Base-by-base conservation (phyloP, 2,329 filamentous ascomycete genomes). In the Laburnicola sp. region DNA sequence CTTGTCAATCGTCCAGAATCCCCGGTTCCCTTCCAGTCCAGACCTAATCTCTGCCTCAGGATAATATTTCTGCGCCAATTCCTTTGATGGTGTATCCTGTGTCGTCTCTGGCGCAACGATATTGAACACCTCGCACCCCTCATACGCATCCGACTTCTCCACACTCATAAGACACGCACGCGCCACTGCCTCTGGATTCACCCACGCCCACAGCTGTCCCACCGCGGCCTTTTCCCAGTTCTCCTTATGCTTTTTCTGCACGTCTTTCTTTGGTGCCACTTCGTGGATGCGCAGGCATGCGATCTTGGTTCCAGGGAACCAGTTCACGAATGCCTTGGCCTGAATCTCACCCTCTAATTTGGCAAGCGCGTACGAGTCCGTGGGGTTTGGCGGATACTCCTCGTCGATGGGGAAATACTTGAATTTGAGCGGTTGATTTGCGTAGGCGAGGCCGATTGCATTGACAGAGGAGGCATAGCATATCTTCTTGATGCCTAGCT, bases 321-420 rank as follows among this genome's bases (percentile, higher is more conserved):
- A 74, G 28, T 68, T 54, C 2, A 60, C 64, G 30, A 74, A 73
- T 0, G 66, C 57, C n/a, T 48, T 52, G 4, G 66, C 71, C 51
- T 74, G 69, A 4, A 60, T 48, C 52, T 74, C 72, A 2, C 70
- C 61, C 53, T 74, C 70, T 6, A 65, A 52, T 49, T 75, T 74
- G n/a, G 68, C 69, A 2, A 74, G 60, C 3, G 70, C 69, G 44
- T 74, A 74, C 0, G 67, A 46, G 46, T 74, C 73, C 2, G 69
- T 74, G 4, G 72, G 71, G 10, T 58, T 60, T 10, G 53, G 53
- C 1, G 67, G 63, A 22, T 64, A 64, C 6, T 71, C 64, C 58
- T 75, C 71, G 30, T 75, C 71, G 25, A 74, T 62, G 23, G 71
- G 72, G 48, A 74, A 73, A 51, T 72, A 75, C 31, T 67, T 66